Base-by-base conservation (phyloP, 805 yeast genomes). In the Zygoascus flipseniorum region DNA sequence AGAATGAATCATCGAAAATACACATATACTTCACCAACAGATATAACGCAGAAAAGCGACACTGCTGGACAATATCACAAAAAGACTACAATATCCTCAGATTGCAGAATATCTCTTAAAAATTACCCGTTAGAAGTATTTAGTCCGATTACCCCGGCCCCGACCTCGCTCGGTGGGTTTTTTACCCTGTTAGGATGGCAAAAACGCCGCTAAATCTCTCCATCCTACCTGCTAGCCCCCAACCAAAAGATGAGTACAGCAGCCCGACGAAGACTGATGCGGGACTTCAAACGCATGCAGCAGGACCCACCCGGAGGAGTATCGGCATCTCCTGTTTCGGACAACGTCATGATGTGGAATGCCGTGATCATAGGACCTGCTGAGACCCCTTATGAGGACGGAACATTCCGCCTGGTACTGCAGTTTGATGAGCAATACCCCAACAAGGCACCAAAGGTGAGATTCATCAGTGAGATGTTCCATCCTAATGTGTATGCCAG, bases 291-390 rank as follows among this genome's bases (percentile, higher is more conserved):
- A 84, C 84, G 98, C 62, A 90, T 93, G 85, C 97, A 93, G 70
- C 93, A 86, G 73, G 99, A 93, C 70, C 93, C 98, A 11, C 97
- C 99, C 23, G 93, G 95, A 32, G 99, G 99, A 14, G 96, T 93
- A 10, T 87, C 96, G 5, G 99, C 99, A 0, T 87, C 96, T 5
- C 99, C 99, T 4, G 78, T 92, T 51, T 89, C 98, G 4, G 98
- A 93, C 67, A 93, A 93, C 64, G 97, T 93, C 50, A 89, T 93
- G 96, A 80, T 87, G 39, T 93, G 99, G 80, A 93, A 93, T 69
- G 99, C 97, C 0, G 96, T 93, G 55, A 93, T 93, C 57, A 90
- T 93, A 54, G 99, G 99, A 0, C 99, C 99, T 1, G 83, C 92
- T 26, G 97, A 89, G 59, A 93, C 99, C 0, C 98, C 99, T 2